Conservation (phyloP, 495 filamentous ascomycete species). For the Penicillium goetzii region DNA sequence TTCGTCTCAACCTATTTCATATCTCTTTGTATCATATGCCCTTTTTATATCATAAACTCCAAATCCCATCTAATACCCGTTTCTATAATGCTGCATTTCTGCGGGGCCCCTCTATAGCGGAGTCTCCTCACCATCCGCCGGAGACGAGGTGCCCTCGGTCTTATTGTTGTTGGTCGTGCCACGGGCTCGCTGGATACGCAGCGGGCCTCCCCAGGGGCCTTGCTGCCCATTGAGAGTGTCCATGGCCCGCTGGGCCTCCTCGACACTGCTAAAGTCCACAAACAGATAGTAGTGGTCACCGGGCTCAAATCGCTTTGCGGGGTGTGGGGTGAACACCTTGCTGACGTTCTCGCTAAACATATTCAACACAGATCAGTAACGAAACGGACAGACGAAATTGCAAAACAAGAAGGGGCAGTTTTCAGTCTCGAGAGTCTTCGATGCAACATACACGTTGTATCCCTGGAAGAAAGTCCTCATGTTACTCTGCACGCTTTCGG, state of each 20-base stretch:
- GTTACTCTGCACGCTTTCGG: slow-evolving; percentile 54
- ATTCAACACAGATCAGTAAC: slow-evolving; percentile 8
- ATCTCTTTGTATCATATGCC: neutral
- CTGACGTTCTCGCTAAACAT: slow-evolving; percentile 56
- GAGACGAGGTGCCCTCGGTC: slow-evolving; percentile 2
- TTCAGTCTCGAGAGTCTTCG: neutral
- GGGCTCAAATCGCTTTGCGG: slow-evolving; percentile 51
- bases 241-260: slow-evolving; percentile 59
- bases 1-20: neutral
- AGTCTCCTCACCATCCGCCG: neutral
- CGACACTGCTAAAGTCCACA: slow-evolving; percentile 60
- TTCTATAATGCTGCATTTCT: neutral
- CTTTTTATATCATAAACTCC: slow-evolving; percentile 5
- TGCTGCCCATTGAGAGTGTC: slow-evolving; percentile 42
- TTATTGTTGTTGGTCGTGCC: slow-evolving; percentile 31
- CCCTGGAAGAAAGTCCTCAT: slow-evolving; percentile 62
- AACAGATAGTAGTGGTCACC: slow-evolving; percentile 71
- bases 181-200: slow-evolving; percentile 48
- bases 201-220: slow-evolving; percentile 51
- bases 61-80: neutral
- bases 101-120: slow-evolving; percentile 1
- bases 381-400: slow-evolving; percentile 1
- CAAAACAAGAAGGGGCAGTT: neutral
- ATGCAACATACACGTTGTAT: slow-evolving; percentile 52
- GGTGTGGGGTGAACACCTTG: slow-evolving; percentile 65